A percentile compares a stretch with the other conserved stretches of the same genome.
These are phyloP conservation scores for Puccinia hordei DNA, from an alignment of 1,284 basidiomycete genomes.

Conservation along the genomic window DNA sequence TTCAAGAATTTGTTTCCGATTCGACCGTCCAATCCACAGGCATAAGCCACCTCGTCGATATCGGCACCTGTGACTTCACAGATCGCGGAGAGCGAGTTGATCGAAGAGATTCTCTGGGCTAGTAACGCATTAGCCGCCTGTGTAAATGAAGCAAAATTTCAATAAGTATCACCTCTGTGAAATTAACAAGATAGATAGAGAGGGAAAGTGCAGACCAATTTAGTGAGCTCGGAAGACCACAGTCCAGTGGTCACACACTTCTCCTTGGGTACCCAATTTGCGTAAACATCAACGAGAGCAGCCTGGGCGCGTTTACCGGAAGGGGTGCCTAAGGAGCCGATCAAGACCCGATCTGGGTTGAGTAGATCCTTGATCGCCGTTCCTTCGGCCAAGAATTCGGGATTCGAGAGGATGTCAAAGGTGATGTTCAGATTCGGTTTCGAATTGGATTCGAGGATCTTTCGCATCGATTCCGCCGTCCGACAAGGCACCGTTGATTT, in stretches of 20 bases:
- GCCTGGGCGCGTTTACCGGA: constrained; percentile 80
- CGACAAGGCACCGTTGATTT: constrained; percentile 99
- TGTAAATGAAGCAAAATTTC: not conserved
- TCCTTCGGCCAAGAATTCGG: constrained; percentile 97
- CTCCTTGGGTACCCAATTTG: constrained; percentile 87
- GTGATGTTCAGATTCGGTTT: constrained; percentile 71
- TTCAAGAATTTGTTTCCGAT: constrained; percentile 95
- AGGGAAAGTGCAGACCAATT: constrained; percentile 65
- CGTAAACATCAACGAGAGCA: constrained; percentile 78
- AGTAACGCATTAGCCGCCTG: constrained; percentile 95
- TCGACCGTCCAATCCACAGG: constrained; percentile 88
- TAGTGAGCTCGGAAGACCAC: constrained; percentile 97
- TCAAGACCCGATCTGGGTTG: constrained; percentile 89
- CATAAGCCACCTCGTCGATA: constrained; percentile 94
- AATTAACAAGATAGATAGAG: not conserved
- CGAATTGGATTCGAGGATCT: constrained; percentile 96
- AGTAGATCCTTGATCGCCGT: constrained; percentile 90
- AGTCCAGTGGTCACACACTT: constrained; percentile 90
- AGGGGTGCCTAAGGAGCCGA: constrained; percentile 85
- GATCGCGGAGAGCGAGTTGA: constrained; percentile 97
- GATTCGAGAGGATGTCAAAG: constrained; percentile 99
- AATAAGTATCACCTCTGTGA: not conserved
- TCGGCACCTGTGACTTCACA: constrained; percentile 99
- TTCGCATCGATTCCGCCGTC: constrained; percentile 97
- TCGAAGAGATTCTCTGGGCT: constrained; percentile 89